Base-by-base conservation (phyloP, 2,329 filamentous ascomycete species). In the Tolypocladium paradoxum region DNA sequence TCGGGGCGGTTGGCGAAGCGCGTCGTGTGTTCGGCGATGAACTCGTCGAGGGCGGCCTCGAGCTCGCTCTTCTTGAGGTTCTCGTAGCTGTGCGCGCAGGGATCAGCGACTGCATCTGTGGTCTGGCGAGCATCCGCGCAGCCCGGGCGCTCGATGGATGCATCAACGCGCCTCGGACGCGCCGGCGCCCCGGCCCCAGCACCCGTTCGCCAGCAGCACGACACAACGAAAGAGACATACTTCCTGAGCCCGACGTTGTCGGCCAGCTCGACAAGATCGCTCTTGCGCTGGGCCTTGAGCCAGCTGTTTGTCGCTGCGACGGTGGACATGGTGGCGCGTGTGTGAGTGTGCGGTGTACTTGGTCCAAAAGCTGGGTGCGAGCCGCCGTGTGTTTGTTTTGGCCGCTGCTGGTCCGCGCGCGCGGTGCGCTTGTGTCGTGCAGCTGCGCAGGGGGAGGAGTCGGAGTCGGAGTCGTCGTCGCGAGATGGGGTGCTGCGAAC, bases 281-380 rank as follows among this genome's bases (percentile, higher is more conserved):
- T 78, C 78, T 95, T 95, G 75, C 87, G 85, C 78, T 93, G 87
- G 68, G 80, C 79, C 70, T 84, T 81, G 67, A 96, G 78, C 82
- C 87, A 95, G 61, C 83, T 81, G 65, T 85, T 82, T 62, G 67
- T 78, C 58, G 58, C 53, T 35, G 62, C 59, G 57, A 62, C 64
- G 54, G 56, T 57, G 50, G 61, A 61, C 59, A 63, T 65, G 54
- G 37, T 43, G 38, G 20, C 24, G 22, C 20, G n/a, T n/a, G n/a
- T 12, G 38, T 14, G 12, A 24, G 38, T 6, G 14, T 9, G 38
- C 36, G 37, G 37, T 37, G 18, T 37, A 20, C 36, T 7, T 37
- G 3, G 37, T 14, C 20, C 38, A 16, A n/a, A 43, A 16, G 24
- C 33, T 34, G 12, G 33, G 33, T 34, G 38, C 36, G 14, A 18